Base-by-base conservation (phyloP, 1,284 basidiomycete genomes). In the Erythrobasidium hasegawianum region DNA sequence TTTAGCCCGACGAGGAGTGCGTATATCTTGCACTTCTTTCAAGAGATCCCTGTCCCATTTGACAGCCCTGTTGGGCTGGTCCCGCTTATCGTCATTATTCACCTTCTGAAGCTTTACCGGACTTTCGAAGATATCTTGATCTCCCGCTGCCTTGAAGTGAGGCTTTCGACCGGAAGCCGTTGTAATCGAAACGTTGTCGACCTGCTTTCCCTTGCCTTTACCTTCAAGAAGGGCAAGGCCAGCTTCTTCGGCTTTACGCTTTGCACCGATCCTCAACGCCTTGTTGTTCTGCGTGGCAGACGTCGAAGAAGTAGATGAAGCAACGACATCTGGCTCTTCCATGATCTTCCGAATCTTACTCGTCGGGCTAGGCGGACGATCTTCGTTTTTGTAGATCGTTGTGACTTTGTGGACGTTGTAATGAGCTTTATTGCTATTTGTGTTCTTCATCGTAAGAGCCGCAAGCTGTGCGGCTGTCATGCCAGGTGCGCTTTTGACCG, bases 311-410 rank as follows among this genome's bases (percentile, higher is more conserved):
- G 11, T 41, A 10, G 40, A 41, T 41, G 40, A 11, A n/a, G 40
- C 10, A 41, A 41, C 40, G n/a, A n/a, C 40, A 24, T 13, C 38
- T 0, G 64, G 53, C 16, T 68, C 57, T 1, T 57, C 29, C 14
- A 43, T 61, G 3, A 70, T 39, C 14, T 62, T 69, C 2, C 73
- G 71, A 26, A 74, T 70, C 62, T 73, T 74, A 64, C 69, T 70
- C 24, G 72, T 72, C 0, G 73, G 73, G 7, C 67, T 69, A 14
- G 73, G 71, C 7, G 73, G 73, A 11, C 73, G 69, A 22, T 70
- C 62, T 26, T 61, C 62, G 16, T 72, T 68, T 50, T 72, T 58
- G 47, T 57, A 55, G 55, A 72, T 59, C 1, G 65, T 65, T 18
- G 69, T 66, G 20, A 72, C 59, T 43, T 71, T 55, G 40, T 69